Conservation (phyloP, 306 rosid genomes). For the Vigna radiata region DNA sequence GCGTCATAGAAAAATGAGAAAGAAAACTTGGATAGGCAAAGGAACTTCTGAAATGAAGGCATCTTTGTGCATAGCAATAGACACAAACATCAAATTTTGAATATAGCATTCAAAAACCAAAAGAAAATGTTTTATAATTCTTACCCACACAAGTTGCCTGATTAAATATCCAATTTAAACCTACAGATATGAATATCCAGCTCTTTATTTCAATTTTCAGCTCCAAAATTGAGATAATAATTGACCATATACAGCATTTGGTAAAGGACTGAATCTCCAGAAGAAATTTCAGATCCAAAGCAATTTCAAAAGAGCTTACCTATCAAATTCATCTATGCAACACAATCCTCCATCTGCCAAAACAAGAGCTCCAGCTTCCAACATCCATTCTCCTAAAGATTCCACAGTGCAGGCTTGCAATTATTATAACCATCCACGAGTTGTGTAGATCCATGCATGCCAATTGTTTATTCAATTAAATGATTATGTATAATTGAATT, state of each 20-base stretch:
- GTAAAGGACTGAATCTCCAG: slow-evolving; percentile 32
- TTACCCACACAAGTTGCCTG: slow-evolving; percentile 22
- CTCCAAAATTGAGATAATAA: slow-evolving; percentile 23
- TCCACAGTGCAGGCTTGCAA: slow-evolving; percentile 33
- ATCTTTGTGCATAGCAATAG: slow-evolving; percentile 17
- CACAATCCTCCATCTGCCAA: slow-evolving; percentile 97
- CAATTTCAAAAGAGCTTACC: slow-evolving; percentile 53
- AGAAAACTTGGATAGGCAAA: not conserved
- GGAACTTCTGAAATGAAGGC: slow-evolving; percentile 9
- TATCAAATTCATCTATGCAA: slow-evolving; percentile 96
- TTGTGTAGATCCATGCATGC: slow-evolving; percentile 35
- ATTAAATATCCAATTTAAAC: slow-evolving; percentile 17
- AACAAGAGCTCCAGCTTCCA: slow-evolving; percentile 99
- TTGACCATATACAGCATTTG: slow-evolving; percentile 33
- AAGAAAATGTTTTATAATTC: slow-evolving; percentile 3
- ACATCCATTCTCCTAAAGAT: slow-evolving; percentile 91
- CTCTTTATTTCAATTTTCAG: slow-evolving; percentile 12
- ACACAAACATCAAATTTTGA: slow-evolving; percentile 21
- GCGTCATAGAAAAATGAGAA: slow-evolving; percentile 3
- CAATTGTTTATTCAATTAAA: slow-evolving; percentile 17
- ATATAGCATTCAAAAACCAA: not conserved
- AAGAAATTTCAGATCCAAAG: slow-evolving; percentile 14
- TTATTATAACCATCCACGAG: slow-evolving; percentile 22
- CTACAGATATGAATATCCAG: slow-evolving; percentile 8
- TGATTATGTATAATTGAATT: not conserved